phyloP scores from a whole-genome alignment of 148 eudicot species.

The Pouteria glomerata region DNA sequence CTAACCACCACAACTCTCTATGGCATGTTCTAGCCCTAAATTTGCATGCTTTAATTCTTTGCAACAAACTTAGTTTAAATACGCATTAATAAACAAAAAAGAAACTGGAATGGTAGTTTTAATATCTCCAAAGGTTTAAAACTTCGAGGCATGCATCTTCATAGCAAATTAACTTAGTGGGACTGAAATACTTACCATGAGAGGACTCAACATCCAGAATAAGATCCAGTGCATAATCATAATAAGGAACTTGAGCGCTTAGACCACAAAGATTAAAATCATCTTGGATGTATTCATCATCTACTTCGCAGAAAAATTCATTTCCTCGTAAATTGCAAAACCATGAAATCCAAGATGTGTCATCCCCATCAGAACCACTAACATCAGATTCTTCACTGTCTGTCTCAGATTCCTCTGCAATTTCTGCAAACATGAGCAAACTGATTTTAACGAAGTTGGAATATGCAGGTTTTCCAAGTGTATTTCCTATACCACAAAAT shows the following conservation, averaged over 20 bases:
- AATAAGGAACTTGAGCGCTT: constrained; percentile 73
- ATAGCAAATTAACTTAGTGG: background rate
- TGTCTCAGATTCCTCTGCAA: constrained; percentile 62
- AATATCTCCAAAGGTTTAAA: background rate
- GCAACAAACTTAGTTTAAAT: background rate
- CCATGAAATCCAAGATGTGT: constrained; percentile 79
- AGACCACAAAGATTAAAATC: constrained; percentile 74
- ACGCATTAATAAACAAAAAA: background rate
- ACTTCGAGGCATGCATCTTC: background rate
- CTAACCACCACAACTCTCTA: background rate
- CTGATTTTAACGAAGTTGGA: background rate
- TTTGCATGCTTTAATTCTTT: background rate
- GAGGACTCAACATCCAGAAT: constrained; percentile 70
- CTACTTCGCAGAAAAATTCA: constrained; percentile 71
- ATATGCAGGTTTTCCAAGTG: background rate
- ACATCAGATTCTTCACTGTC: constrained; percentile 74
- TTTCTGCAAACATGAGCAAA: constrained; percentile 7
- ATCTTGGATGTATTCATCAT: constrained; percentile 76
- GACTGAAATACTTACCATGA: constrained; percentile 36
- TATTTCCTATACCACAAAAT: background rate
- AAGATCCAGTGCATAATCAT: constrained; percentile 58
- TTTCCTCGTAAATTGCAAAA: constrained; percentile 69
- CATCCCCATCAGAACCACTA: constrained; percentile 73
- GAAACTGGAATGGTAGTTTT: background rate
- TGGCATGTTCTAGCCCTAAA: background rate